Evolutionary conservation across 169 alveolate genomes (phyloP).

Genomic region (Cyclospora cayetanensis): DNA sequence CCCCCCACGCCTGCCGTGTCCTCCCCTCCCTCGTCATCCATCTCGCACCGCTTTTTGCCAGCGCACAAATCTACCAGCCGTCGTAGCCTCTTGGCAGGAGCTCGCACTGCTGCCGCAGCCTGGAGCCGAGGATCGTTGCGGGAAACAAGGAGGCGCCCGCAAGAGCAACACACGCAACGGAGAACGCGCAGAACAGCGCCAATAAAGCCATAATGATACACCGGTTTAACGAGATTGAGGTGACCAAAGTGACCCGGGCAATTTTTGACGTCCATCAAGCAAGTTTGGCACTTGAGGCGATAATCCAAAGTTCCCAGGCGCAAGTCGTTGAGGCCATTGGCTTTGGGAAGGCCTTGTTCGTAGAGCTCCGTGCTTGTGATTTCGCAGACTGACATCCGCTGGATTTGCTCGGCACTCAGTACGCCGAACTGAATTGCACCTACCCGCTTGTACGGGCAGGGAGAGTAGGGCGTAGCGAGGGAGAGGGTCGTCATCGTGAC

Average conservation of each 20-base stretch:
- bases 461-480: conserved; percentile 52
- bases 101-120: conserved; percentile 80
- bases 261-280: conserved; percentile 94
- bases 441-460: conserved; percentile 65
- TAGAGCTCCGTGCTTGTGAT: conserved; percentile 89
- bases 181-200: conserved; percentile 92
- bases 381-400: conserved; percentile 88
- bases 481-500: conserved; percentile 61
- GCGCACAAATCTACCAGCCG: conserved; percentile 69
- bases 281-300: conserved; percentile 92
- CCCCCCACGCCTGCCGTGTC: conserved; percentile 39
- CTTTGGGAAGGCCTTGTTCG: conserved; percentile 92
- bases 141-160: conserved; percentile 92
- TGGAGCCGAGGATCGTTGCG: conserved; percentile 85
- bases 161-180: conserved; percentile 96
- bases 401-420: conserved; percentile 46
- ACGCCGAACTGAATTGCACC: conserved; percentile 61
- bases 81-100: conserved; percentile 81
- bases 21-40: conserved; percentile 24
- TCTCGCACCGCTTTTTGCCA: conserved; percentile 20
- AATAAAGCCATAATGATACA: conserved; percentile 91
- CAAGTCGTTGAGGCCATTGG: conserved; percentile 91
- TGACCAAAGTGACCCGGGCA: conserved; percentile 99
- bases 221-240: conserved; percentile 95
- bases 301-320: conserved; percentile 98